phyloP scores from a whole-genome alignment of 495 filamentous ascomycete species.

The Talaromyces proteolyticus region DNA sequence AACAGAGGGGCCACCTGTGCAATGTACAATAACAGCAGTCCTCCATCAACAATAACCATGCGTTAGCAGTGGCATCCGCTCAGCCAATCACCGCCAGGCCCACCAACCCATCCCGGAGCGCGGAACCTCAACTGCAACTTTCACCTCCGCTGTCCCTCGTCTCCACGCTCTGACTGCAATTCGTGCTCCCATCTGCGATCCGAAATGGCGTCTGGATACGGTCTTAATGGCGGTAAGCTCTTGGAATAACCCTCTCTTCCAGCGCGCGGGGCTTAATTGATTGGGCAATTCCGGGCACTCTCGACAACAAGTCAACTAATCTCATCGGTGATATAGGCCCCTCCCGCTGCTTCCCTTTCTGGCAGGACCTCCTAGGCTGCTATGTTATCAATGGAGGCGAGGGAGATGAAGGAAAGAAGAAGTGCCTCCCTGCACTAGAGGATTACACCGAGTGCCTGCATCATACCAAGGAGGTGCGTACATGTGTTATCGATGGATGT shows the following conservation, averaged over 20 bases:
- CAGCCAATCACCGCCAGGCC: neutral
- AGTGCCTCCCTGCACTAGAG: conserved; percentile 83
- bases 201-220: conserved; percentile 78
- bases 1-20: conserved; percentile 4
- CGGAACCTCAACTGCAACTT: conserved; percentile 1
- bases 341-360: conserved; percentile 95
- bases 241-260: conserved; percentile 11
- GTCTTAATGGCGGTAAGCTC: conserved; percentile 69
- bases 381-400: conserved; percentile 76
- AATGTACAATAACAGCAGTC: neutral
- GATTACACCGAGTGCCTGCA: conserved; percentile 99
- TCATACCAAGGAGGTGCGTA: conserved; percentile 90
- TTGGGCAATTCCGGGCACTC: neutral
- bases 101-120: neutral
- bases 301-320: neutral
- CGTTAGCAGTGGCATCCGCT: neutral
- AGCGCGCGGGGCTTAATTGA: neutral
- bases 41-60: neutral
- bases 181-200: conserved; percentile 1
- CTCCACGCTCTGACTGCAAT: conserved; percentile 10
- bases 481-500: neutral
- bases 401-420: conserved; percentile 77
- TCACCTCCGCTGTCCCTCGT: conserved; percentile 14
- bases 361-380: conserved; percentile 89
- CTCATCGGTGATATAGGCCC: conserved; percentile 49